Base-by-base conservation (phyloP, 345 rosid genomes). In the Triadica sebifera region DNA sequence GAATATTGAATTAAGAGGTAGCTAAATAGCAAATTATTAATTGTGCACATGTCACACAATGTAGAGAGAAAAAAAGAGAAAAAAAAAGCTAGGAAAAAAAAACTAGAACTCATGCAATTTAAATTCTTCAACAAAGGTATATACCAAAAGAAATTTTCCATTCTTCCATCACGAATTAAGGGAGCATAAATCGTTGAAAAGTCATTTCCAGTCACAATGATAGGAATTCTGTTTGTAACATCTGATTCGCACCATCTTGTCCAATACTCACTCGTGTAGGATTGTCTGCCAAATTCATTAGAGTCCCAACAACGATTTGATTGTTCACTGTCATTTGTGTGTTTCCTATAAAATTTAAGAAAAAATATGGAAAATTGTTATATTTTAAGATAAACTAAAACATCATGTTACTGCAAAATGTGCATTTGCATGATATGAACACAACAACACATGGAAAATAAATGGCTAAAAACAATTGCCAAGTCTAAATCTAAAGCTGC, bases 81-180 rank as follows among this genome's bases (percentile, higher is more conserved):
- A n/a, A n/a, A n/a, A n/a, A n/a, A n/a, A n/a, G n/a, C n/a, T n/a
- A n/a, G n/a, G n/a, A 45, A 22, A 29, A 19, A 29, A 29, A 1
- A 29, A 29, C 59, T 47, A 41, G 12, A 75, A 38, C 4, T 24
- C 59, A 77, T 57, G 41, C 17, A 67, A 52, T 22, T n/a, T 3
- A 5, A 29, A 38, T 20, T 49, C n/a, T 53, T 58, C 39, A 46
- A 57, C 66, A 37, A 64, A 29, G 53, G 69, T 51, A 68, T 15
- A 11, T 87, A 94, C 97, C 98, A 94, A 85, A 86, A 92, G 62
- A 94, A 94, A 81, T 92, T 94, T 39, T 94, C 97, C 97, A 92
- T 92, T 84, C 98, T 89, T 75, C 98, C 98, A 83, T 94, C 98
- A 75, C 97, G 97, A 80, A 94, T 92, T 86, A 94, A 80, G 83